Base-by-base conservation (phyloP, 2,329 filamentous ascomycete genomes). In the Hymenoscyphus linearis region DNA sequence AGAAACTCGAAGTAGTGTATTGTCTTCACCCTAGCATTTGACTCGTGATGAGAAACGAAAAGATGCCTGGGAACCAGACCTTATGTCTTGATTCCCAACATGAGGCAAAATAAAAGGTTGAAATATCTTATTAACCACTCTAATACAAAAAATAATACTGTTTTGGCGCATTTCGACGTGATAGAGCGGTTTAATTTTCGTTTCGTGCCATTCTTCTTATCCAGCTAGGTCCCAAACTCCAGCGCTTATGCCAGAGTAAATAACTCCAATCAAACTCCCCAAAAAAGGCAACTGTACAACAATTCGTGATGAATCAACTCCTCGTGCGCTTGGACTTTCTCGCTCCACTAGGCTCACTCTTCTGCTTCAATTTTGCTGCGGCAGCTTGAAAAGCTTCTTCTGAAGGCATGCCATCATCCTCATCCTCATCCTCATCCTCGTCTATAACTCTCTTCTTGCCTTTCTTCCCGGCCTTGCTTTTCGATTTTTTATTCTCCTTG, bases 371-470 rank as follows among this genome's bases (percentile, higher is more conserved):
- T 65, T 76, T 80, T 12, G 79, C 77, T 1, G 82, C 82, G 4
- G 83, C 81, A 5, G 80, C 81, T 62, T 85, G 80, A 60, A 87
- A 86, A 0, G 80, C 83, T 67, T 85, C 83, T 65, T 87, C 85
- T 0, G 81, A 82, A 1, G 83, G 82, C 70, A 84, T 82, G 2
- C 72, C 76, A 68, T 86, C 86, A 14, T 81, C 80, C 63, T 89
- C 86, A 67, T 91, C 87, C 0, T 83, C 79, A 27, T 82, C 87
- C 66, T 92, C 88, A 1, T 82, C 87, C 66, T 92, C 88, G 1
- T 84, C 74, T 0, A 71, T 73, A 27, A 75, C 76, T 66, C 81
- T 78, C 71, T 83, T 85, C 71, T 79, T 79, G 12, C 78, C 79
- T 70, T 82, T 77, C 68, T 74, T 85, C 62, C 76, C 77, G 70